phyloP scores from a whole-genome alignment of 2,329 filamentous ascomycete species.

The Fusarium sp. region DNA sequence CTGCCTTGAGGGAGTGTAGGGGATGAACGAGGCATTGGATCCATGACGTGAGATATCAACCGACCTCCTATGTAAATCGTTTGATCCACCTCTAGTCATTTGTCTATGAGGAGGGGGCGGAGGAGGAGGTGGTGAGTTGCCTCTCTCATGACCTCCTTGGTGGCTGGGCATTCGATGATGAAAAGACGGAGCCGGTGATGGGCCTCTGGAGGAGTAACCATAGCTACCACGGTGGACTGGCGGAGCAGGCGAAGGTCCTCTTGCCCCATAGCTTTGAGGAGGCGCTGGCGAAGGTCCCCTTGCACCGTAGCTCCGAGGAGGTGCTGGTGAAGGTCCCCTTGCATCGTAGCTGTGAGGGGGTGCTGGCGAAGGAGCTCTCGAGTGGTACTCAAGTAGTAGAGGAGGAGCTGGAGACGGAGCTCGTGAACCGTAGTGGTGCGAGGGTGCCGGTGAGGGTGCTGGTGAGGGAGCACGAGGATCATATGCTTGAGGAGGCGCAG shows the following conservation, averaged over 20 bases:
- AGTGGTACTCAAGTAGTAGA: conserved; percentile 37
- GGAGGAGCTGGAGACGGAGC: conserved; percentile 45
- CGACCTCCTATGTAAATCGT: conserved; percentile 51
- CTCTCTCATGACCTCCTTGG: conserved; percentile 48
- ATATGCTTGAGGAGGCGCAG: conserved; percentile 37
- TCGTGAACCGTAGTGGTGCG: conserved; percentile 47
- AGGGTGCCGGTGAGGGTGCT: conserved; percentile 49
- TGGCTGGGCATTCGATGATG: conserved; percentile 41
- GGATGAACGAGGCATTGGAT: conserved; percentile 51
- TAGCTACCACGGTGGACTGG: conserved; percentile 46
- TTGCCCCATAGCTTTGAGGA: conserved; percentile 47
- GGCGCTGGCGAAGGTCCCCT: conserved; percentile 47
- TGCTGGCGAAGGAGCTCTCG: conserved; percentile 41
- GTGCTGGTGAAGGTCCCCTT: conserved; percentile 35
- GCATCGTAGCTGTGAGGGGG: conserved; percentile 35
- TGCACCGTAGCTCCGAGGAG: conserved; percentile 39
- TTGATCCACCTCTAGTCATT: conserved; percentile 54
- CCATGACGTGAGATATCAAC: conserved; percentile 50
- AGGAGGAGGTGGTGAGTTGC: conserved; percentile 78
- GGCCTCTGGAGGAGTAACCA: conserved; percentile 50
- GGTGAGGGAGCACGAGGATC: conserved; percentile 46
- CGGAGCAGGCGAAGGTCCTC: conserved; percentile 48
- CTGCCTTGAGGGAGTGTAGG: conserved; percentile 49
- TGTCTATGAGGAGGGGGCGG: conserved; percentile 87
- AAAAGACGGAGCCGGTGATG: conserved; percentile 54